Base-by-base conservation (phyloP, 257 asterid species). In the Hygrophila difformis region DNA sequence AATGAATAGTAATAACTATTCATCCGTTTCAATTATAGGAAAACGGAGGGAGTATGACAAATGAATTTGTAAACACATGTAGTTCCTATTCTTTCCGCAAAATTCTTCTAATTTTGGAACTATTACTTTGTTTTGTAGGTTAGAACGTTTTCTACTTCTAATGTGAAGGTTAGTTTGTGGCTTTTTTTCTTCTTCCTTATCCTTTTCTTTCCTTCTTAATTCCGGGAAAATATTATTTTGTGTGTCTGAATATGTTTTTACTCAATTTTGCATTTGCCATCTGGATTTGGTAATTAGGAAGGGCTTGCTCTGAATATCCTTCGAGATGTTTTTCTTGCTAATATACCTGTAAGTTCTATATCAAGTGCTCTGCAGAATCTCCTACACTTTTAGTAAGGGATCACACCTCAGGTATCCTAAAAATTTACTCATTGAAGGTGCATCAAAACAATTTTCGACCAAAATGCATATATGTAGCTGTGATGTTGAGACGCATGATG, bases 401-500 rank as follows among this genome's bases (percentile, higher is more conserved):
- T 51, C 43, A 63, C 45, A 20, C 22, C 22, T 13, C 12, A 45
- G 26, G 10, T 33, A 5, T 33, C 2, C 37, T 33, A n/a, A n/a
- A n/a, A n/a, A n/a, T n/a, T n/a, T n/a, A n/a, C n/a, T n/a, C n/a
- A 2, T 12, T 5, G 15, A 73, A 86, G 94, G 93, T 82, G 51
- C 75, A 31, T 56, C 57, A 74, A 17, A 44, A 68, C 40, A 79
- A 82, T 74, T 85, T 85, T 64, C 96, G 88, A 29, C 76, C 88
- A 62, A 89, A 89, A 74, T 89, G 98, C 82, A 73, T 82, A 23
- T 89, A 85, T 57, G 93, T 80, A 45, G 96, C 93, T 53, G 93
- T 89, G 44, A 89, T 89, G 98, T 22, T 89, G 75, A 80, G 96
- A 57, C 94, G 98, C 39, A 85, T 89, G 93, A 64, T 89, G 85